Conservation (phyloP, 129 eudicot genomes). For the Flaveria robusta region DNA sequence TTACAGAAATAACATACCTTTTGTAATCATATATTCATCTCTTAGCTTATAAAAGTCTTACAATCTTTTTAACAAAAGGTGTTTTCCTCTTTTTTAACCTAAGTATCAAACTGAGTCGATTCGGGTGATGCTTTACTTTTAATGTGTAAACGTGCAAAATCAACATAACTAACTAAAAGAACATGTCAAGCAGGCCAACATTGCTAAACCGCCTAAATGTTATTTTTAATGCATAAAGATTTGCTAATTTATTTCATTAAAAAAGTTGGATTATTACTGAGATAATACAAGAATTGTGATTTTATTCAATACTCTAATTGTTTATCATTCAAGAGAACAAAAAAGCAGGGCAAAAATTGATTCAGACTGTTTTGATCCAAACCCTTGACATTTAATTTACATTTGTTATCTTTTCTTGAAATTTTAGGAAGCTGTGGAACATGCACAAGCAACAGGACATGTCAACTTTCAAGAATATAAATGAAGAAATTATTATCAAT, state of each 20-base stretch:
- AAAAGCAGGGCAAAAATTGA: background rate
- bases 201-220: background rate
- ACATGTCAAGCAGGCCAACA: background rate
- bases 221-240: background rate
- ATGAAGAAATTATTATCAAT: slow-evolving; percentile 29
- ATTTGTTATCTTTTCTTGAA: background rate
- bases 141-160: background rate
- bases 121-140: background rate
- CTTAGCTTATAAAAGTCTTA: background rate
- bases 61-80: background rate
- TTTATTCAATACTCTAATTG: no score
- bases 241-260: background rate
- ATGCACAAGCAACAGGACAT: slow-evolving; percentile 95
- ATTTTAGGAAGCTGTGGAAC: slow-evolving; percentile 91
- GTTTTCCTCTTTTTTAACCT: background rate
- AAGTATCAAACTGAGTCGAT: background rate
- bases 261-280: background rate
- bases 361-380: background rate
- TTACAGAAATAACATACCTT: background rate
- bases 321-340: background rate
- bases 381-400: background rate
- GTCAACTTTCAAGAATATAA: slow-evolving; percentile 84
- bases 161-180: background rate
- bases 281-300: no score
- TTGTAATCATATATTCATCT: background rate